Base-by-base conservation (phyloP, 306 rosid genomes). In the Cucurbita pepo region DNA sequence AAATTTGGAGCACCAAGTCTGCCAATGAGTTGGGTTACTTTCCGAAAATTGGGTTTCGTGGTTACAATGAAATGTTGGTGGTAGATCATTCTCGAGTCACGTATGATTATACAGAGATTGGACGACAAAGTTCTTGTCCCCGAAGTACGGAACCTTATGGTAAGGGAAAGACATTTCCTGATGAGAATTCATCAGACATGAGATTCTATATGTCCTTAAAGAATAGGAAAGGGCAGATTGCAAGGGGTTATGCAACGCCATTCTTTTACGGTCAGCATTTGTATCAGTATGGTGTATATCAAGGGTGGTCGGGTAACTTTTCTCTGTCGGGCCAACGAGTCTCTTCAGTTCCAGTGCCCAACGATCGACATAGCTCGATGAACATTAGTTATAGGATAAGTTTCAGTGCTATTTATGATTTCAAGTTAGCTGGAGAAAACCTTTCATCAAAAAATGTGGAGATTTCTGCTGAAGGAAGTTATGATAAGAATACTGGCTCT, bases 381-480 rank as follows among this genome's bases (percentile, higher is more conserved):
- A 88, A 86, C 57, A 64, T 93, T 71, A 87, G 96, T 81, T 93
- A 90, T 77, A 81, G 48, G 38, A 82, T 93, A 59, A 81, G 73
- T 75, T 82, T 93, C 71, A 76, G 43, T 0, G 53, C 83, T 75
- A 76, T 83, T 65, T 59, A 81, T 62, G 78, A 71, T 85, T 83
- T 85, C 70, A 85, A 74, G 50, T 75, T 86, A 56, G 78, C 52
- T 52, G 76, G 54, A 61, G 81, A 77, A 50, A 44, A 60, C 75
- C 56, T 80, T 59, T 71, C 77, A 22, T 56, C 77, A 5, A 77
- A 56, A 34, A 73, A 75, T 81, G 81, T 85, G 60, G 75, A 83
- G 76, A 81, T 94, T 82, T 78, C 77, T 76, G 88, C 96, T 34
- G 97, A 94, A 86, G 98, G 97, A 75, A 78, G 83, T 18, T 94